Conservation (phyloP, 2,329 filamentous ascomycete species). For the Xylariales sp. region DNA sequence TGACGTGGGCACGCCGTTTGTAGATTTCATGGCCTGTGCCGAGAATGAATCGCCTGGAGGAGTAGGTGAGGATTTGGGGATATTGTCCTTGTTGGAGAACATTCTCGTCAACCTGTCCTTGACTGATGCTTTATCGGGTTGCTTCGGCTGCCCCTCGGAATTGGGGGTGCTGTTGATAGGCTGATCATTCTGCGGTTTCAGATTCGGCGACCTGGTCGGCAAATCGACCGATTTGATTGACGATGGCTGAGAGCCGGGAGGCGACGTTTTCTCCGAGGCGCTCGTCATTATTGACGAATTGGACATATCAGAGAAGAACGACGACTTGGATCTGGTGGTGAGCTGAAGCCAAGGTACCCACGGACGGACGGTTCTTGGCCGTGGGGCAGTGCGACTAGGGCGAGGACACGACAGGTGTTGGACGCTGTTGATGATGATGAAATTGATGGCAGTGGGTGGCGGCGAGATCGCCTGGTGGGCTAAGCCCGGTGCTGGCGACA, state of each 20-base stretch:
- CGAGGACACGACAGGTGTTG: neutral
- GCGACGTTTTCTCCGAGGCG: conserved; percentile 25
- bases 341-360: neutral
- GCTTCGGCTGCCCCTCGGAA: conserved; percentile 31
- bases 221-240: conserved; percentile 28
- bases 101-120: conserved; percentile 62
- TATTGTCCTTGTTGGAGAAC: conserved; percentile 55
- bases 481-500: conserved; percentile 27
- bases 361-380: conserved; percentile 4
- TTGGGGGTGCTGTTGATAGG: conserved; percentile 20
- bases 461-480: conserved; percentile 30
- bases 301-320: conserved; percentile 10
- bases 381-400: conserved; percentile 8
- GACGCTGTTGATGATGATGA: neutral
- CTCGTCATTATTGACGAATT: conserved; percentile 25
- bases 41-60: conserved; percentile 27
- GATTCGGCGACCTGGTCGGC: conserved; percentile 23
- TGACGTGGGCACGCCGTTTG: conserved; percentile 17
- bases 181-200: conserved; percentile 26
- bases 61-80: conserved; percentile 26
- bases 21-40: conserved; percentile 11
- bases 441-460: conserved; percentile 17
- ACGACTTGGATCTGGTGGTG: conserved; percentile 10
- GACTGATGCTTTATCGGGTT: conserved; percentile 53
- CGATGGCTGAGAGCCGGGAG: conserved; percentile 26